Evolutionary conservation across 768 basidiomycete genomes (phyloP).

Genomic region (Galerina sulciceps): DNA sequence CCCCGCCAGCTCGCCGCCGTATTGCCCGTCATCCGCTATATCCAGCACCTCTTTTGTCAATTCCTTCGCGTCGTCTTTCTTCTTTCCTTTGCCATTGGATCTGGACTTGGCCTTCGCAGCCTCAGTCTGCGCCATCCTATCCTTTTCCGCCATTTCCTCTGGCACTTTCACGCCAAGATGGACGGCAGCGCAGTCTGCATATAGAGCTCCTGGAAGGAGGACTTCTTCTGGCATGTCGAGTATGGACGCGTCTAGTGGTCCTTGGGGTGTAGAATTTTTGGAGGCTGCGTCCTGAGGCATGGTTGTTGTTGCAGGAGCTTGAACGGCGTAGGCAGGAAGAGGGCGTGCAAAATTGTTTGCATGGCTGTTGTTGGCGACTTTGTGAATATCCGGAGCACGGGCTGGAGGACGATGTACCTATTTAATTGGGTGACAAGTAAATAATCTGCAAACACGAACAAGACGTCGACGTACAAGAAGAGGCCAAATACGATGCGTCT

Average conservation of each 20-base stretch:
- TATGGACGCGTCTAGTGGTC: conserved; percentile 17
- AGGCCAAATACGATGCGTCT: conserved; percentile 46
- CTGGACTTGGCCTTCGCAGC: conserved; percentile 23
- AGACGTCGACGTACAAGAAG: conserved; percentile 47
- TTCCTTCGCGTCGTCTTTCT: conserved; percentile 2
- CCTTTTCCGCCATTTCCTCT: conserved; percentile 19
- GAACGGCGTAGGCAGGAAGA: conserved; percentile 84
- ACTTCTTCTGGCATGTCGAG: conserved; percentile 56
- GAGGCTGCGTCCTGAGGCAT: conserved; percentile 6
- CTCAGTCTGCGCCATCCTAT: conserved; percentile 12
- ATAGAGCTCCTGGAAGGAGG: conserved; percentile 77
- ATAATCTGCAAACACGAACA: conserved; percentile 6
- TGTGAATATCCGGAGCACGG: conserved; percentile 67
- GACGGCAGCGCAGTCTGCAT: conserved; percentile 76
- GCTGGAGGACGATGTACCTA: conserved; percentile 72
- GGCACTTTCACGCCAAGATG: conserved; percentile 39
- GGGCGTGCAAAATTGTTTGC: conserved; percentile 80
- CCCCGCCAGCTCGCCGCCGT: conserved; percentile 72
- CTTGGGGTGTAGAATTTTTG: conserved; percentile 4
- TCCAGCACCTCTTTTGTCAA: conserved; percentile 36
- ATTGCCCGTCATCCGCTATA: conserved; percentile 66
- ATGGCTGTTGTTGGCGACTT: conserved; percentile 68
- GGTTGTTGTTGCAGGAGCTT: conserved; percentile 46
- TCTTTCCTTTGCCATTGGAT: conserved; percentile 4
- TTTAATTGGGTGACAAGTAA: not conserved